These are phyloP conservation scores for Moesziomyces parantarcticus DNA, from an alignment of 1,284 basidiomycete species.

Conservation along the genomic window DNA sequence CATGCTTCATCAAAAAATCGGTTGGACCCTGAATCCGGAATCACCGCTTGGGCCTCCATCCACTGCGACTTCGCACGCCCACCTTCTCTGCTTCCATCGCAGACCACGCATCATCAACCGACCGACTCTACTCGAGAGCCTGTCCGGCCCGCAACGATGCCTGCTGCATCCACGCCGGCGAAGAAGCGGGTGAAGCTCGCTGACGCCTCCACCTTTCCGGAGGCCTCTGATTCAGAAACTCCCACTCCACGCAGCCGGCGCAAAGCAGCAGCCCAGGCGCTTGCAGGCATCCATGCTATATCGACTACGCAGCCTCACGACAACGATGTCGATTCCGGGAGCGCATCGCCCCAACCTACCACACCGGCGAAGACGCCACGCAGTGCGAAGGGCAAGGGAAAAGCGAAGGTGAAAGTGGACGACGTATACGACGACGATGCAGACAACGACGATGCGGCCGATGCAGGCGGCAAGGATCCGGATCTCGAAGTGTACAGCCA, in stretches of 20 bases:
- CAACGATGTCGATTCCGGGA: background rate
- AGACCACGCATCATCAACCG: background rate
- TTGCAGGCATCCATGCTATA: background rate
- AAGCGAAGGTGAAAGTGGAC: slow-evolving; percentile 6
- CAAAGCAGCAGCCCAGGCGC: background rate
- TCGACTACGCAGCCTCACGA: background rate
- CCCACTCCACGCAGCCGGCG: no score
- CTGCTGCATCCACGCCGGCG: slow-evolving; percentile 16
- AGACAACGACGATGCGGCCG: background rate
- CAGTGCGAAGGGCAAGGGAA: slow-evolving; percentile 18
- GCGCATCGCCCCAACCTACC: background rate
- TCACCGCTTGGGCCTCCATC: no score
- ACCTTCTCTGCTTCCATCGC: background rate
- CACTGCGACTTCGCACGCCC: background rate
- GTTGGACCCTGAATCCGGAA: slow-evolving; percentile 11
- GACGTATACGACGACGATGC: slow-evolving; percentile 4
- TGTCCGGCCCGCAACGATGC: slow-evolving; percentile 11
- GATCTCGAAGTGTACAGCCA: slow-evolving; percentile 24
- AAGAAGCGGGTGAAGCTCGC: slow-evolving; percentile 23
- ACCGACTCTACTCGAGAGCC: slow-evolving; percentile 5
- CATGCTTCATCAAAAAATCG: background rate
- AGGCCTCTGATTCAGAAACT: background rate
- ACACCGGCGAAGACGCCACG: background rate
- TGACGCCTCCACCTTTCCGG: background rate
- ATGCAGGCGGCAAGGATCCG: slow-evolving; percentile 4